Conservation (phyloP, 2,329 filamentous ascomycete species). For the Penicillium corylophilum region DNA sequence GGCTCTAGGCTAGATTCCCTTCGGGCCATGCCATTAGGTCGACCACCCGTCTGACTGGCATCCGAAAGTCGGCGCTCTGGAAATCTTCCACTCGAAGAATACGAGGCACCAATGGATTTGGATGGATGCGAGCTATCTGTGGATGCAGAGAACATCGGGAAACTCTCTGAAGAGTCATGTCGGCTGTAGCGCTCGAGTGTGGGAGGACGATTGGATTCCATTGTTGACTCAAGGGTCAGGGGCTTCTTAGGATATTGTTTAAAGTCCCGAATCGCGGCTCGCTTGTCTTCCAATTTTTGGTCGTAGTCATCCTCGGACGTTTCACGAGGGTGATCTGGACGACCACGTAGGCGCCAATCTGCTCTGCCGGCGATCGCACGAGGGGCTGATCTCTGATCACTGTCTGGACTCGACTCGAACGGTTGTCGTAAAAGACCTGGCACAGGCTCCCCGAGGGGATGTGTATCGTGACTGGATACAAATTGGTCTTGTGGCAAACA, state of each 20-base stretch:
- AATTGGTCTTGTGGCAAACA: slow-evolving; percentile 25
- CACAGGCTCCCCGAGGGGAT: slow-evolving; percentile 21
- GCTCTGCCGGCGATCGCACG: slow-evolving; percentile 39
- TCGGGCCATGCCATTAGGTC: slow-evolving; percentile 3
- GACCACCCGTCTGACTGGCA: slow-evolving; percentile 16
- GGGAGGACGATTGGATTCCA: slow-evolving; percentile 30
- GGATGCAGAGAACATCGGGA: slow-evolving; percentile 64
- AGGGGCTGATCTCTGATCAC: slow-evolving; percentile 42
- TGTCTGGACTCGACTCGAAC: slow-evolving; percentile 21
- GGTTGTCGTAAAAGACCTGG: slow-evolving; percentile 25
- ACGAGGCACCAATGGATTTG: slow-evolving; percentile 54
- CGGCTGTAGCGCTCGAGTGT: slow-evolving; percentile 42
- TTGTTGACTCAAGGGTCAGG: slow-evolving; percentile 48
- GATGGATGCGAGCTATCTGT: slow-evolving; percentile 56
- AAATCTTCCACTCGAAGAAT: slow-evolving; percentile 36
- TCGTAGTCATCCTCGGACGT: slow-evolving; percentile 38
- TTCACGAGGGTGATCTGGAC: slow-evolving; percentile 26
- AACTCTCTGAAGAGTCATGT: slow-evolving; percentile 62
- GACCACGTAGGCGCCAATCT: slow-evolving; percentile 37
- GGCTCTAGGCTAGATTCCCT: slow-evolving; percentile 20
- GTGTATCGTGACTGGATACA: slow-evolving; percentile 25
- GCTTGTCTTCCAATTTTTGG: slow-evolving; percentile 43
- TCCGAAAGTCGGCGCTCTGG: slow-evolving; percentile 22
- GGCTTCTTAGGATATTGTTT: slow-evolving; percentile 51
- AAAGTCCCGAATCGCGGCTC: slow-evolving; percentile 49